Evolutionary conservation across 2,329 filamentous ascomycete species (phyloP).

Genomic region (Talaromyces sp.): DNA sequence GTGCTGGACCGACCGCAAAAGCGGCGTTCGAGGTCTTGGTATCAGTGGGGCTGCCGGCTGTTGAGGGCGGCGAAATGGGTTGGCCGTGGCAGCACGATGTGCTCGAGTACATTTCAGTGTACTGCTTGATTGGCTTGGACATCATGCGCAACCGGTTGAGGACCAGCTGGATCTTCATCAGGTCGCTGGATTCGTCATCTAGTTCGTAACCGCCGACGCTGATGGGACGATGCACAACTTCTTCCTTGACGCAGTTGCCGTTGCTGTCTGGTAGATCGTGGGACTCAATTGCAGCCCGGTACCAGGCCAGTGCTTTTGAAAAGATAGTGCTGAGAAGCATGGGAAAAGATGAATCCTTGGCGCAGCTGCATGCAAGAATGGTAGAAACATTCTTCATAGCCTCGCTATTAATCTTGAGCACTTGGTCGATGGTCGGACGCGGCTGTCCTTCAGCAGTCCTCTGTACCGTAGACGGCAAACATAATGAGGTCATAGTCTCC

Average conservation of each 20-base stretch:
- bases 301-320: conserved; percentile 19
- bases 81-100: background rate
- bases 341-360: conserved; percentile 19
- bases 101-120: conserved; percentile 8
- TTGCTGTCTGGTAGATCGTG: conserved; percentile 2
- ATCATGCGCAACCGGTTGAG: conserved; percentile 18
- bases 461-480: conserved; percentile 16
- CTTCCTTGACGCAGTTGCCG: conserved; percentile 14
- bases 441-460: conserved; percentile 18
- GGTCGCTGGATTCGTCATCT: conserved; percentile 17
- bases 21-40: conserved; percentile 5
- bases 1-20: conserved; percentile 6
- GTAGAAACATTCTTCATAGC: conserved; percentile 18
- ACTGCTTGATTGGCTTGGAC: conserved; percentile 17
- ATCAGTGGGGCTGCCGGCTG: conserved; percentile 10
- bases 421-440: conserved; percentile 19
- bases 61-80: conserved; percentile 7
- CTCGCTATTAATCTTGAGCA: conserved; percentile 18
- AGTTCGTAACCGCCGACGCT: conserved; percentile 18
- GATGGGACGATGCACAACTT: conserved; percentile 19
- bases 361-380: conserved; percentile 18
- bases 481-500: conserved; percentile 16
- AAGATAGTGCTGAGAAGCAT: conserved; percentile 19
- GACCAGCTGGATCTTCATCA: conserved; percentile 19
- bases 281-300: conserved; percentile 15